Evolutionary conservation across 129 eudicot genomes (phyloP).

Genomic region (Escallonia herrerae): DNA sequence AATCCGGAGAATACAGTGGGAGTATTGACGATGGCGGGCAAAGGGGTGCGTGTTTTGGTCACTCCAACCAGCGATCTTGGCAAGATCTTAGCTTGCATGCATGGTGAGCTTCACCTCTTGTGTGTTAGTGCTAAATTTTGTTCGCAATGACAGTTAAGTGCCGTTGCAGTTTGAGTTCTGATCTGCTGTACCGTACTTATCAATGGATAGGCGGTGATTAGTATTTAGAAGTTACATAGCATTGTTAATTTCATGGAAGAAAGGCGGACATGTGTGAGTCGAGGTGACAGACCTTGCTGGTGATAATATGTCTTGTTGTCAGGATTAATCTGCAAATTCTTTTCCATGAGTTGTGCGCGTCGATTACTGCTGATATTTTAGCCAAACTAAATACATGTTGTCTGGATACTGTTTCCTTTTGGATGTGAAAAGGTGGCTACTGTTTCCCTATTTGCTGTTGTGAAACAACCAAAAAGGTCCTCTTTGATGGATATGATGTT

Average conservation of each 20-base stretch:
- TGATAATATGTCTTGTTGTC: too few species aligned
- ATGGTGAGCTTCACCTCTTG: slow-evolving; percentile 47
- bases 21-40: slow-evolving; percentile 94
- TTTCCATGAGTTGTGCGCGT: too few species aligned
- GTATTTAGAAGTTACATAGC: too few species aligned
- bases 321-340: too few species aligned
- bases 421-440: neutral
- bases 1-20: slow-evolving; percentile 99
- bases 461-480: too few species aligned
- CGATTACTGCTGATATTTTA: neutral
- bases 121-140: neutral
- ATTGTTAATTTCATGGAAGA: too few species aligned
- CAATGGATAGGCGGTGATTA: too few species aligned
- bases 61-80: slow-evolving; percentile 99
- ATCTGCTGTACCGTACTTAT: too few species aligned
- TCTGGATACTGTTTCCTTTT: neutral
- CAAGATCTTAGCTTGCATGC: slow-evolving; percentile 93
- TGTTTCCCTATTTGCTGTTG: neutral
- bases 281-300: too few species aligned
- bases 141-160: neutral
- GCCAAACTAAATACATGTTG: neutral
- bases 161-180: neutral
- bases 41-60: slow-evolving; percentile 93
- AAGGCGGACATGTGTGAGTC: too few species aligned
- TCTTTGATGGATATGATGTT: neutral